These are phyloP conservation scores for Leccinum subgranulosum DNA, from an alignment of 768 basidiomycete genomes.

Conservation along the genomic window DNA sequence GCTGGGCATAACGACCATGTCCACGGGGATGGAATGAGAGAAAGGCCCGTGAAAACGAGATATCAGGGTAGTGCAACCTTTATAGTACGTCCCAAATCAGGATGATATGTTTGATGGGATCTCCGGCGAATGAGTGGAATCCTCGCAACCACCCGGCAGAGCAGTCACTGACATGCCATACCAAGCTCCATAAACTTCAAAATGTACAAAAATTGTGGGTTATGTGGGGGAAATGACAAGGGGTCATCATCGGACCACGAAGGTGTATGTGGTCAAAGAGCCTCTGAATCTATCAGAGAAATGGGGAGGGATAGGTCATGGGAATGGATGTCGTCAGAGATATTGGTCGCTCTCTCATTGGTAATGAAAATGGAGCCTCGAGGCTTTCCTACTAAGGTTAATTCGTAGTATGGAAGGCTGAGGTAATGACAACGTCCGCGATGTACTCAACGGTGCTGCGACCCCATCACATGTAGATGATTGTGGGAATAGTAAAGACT, in stretches of 20 bases:
- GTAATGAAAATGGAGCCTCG: background rate
- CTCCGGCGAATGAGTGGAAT: background rate
- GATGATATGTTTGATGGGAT: no score
- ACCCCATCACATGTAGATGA: no score
- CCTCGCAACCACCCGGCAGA: background rate
- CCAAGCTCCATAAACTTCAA: constrained; percentile 2
- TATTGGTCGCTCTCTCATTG: no score
- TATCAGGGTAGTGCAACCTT: background rate
- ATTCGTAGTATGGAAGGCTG: background rate
- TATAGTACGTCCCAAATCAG: constrained; percentile 4
- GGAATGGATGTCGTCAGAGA: background rate
- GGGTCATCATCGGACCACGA: no score
- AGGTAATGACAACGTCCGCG: background rate
- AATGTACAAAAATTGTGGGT: no score
- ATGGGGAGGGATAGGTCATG: background rate
- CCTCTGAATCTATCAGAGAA: background rate
- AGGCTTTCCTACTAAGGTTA: background rate
- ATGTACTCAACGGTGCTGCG: no score
- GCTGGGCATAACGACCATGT: constrained; percentile 19
- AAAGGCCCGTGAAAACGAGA: background rate
- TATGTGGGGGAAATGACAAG: no score
- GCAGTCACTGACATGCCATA: background rate
- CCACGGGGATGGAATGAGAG: background rate
- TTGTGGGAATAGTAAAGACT: no score
- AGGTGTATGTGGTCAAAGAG: no score